Conservation (phyloP, 2,329 filamentous ascomycete species). For the Fusarium globosum region DNA sequence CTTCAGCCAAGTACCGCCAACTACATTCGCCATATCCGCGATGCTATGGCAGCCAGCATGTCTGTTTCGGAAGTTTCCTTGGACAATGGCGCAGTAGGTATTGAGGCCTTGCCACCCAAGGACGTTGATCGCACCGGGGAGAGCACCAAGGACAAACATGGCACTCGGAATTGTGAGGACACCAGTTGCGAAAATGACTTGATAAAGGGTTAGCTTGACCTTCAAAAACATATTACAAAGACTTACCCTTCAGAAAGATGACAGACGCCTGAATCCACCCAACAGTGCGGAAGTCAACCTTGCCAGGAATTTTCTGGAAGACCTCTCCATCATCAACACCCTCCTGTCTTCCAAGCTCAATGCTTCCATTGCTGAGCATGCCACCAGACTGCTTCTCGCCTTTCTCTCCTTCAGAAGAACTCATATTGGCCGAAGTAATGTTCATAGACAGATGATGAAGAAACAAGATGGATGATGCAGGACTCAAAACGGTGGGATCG, state of each 20-base stretch:
- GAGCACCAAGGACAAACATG: conserved; percentile 56
- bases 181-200: conserved; percentile 57
- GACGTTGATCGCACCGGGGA: conserved; percentile 57
- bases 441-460: neutral
- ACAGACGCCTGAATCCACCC: conserved; percentile 60
- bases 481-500: neutral
- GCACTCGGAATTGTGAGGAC: conserved; percentile 56
- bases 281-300: conserved; percentile 60
- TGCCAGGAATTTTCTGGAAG: conserved; percentile 56
- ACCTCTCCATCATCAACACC: conserved; percentile 52
- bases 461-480: neutral
- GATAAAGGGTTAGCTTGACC: neutral
- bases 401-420: conserved; percentile 19
- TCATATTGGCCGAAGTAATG: conserved; percentile 9
- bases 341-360: conserved; percentile 35
- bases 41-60: conserved; percentile 53
- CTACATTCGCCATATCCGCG: conserved; percentile 62
- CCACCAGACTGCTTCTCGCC: conserved; percentile 18
- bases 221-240: fast-evolving
- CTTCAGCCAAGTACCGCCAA: conserved; percentile 62
- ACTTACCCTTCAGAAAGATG: conserved; percentile 58
- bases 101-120: conserved; percentile 56
- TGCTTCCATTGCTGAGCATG: conserved; percentile 23
- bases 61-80: conserved; percentile 53
- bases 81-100: conserved; percentile 54